phyloP scores from a whole-genome alignment of 768 basidiomycete species.

The Russula virescens region DNA sequence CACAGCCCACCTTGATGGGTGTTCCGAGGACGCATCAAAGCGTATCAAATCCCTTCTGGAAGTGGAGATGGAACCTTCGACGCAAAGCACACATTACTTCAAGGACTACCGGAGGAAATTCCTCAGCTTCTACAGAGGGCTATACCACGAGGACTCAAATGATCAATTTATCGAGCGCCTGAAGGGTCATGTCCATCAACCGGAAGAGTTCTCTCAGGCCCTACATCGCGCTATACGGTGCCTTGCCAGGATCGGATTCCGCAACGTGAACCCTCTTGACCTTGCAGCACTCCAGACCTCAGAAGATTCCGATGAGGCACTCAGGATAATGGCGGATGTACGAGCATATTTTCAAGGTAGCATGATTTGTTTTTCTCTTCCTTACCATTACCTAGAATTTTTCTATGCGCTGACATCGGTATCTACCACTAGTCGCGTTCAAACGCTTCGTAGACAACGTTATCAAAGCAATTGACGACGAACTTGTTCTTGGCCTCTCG shows the following conservation, averaged over 20 bases:
- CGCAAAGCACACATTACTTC: not conserved
- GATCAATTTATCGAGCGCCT: not conserved
- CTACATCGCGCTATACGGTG: not conserved
- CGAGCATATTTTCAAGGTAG: constrained; percentile 72
- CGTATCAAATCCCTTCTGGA: not conserved
- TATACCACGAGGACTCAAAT: not conserved
- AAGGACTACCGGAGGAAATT: constrained; percentile 10
- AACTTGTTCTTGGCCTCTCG: constrained; percentile 49
- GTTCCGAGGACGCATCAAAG: not conserved
- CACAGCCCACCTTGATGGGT: not conserved
- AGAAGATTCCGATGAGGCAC: constrained; percentile 49
- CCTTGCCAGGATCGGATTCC: constrained; percentile 37
- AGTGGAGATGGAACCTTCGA: not conserved
- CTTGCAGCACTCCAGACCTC: constrained; percentile 44
- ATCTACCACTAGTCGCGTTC: constrained; percentile 37
- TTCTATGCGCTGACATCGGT: no score
- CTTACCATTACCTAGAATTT: not conserved
- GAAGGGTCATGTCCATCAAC: not conserved
- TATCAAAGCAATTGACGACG: constrained; percentile 39
- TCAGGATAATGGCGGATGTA: constrained; percentile 66
- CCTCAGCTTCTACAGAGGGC: not conserved
- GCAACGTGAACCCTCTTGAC: constrained; percentile 36
- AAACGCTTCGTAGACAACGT: constrained; percentile 40
- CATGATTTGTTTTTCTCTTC: not conserved
- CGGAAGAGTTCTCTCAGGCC: not conserved